These are phyloP conservation scores for Pugionium cornutum DNA, from an alignment of 345 rosid genomes.

Conservation along the genomic window DNA sequence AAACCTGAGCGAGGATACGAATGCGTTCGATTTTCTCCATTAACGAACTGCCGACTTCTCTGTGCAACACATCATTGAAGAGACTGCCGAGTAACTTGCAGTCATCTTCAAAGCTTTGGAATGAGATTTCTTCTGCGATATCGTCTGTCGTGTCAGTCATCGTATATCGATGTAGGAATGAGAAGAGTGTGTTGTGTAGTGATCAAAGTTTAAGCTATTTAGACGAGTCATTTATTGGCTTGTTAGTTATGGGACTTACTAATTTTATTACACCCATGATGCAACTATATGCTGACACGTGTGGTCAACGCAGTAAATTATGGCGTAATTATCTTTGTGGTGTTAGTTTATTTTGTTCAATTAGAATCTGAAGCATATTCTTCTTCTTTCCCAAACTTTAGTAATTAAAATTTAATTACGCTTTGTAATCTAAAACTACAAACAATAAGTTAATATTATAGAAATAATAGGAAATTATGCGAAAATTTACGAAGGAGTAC, in stretches of 20 bases:
- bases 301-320: slow-evolving; percentile 30
- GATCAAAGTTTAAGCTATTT: slow-evolving; percentile 18
- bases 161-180: slow-evolving; percentile 13
- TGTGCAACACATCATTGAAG: slow-evolving; percentile 77
- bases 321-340: slow-evolving; percentile 25
- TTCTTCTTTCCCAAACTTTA: background rate
- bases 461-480: too few relatives aligned
- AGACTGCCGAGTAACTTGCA: slow-evolving; percentile 87
- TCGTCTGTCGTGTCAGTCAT: slow-evolving; percentile 99
- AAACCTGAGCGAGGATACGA: slow-evolving; percentile 81
- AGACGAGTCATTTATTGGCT: slow-evolving; percentile 9
- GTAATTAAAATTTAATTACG: too few relatives aligned
- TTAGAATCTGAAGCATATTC: slow-evolving; percentile 6
- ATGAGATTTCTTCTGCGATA: slow-evolving; percentile 89
- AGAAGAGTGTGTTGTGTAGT: background rate
- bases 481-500: too few relatives aligned
- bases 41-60: slow-evolving; percentile 65
- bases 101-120: slow-evolving; percentile 91
- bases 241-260: slow-evolving; percentile 13
- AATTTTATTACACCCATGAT: slow-evolving; percentile 4
- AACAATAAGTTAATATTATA: too few relatives aligned
- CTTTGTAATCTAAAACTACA: too few relatives aligned
- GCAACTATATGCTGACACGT: slow-evolving; percentile 14
- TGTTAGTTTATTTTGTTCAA: background rate
- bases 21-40: slow-evolving; percentile 76